Percentiles rank a stretch among this genome's conserved stretches.
Evolutionary conservation across 768 basidiomycete genomes (phyloP).

Genomic region (Calocera viscosa): DNA sequence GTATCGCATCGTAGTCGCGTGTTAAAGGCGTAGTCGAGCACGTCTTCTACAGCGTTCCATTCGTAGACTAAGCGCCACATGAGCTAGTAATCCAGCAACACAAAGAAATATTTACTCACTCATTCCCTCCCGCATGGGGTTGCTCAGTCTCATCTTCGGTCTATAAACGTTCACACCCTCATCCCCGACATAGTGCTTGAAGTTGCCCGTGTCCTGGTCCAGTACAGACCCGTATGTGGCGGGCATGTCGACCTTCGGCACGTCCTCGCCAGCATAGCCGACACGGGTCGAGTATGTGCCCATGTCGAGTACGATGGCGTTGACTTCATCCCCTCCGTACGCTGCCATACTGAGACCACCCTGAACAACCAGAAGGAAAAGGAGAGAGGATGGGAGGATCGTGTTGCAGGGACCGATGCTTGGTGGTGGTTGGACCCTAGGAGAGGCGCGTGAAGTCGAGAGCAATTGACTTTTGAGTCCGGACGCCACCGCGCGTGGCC

Average conservation of each 20-base stretch:
- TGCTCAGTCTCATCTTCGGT: slow-evolving; percentile 62
- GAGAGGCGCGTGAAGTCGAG: neutral
- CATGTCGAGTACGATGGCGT: slow-evolving; percentile 89
- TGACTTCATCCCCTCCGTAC: slow-evolving; percentile 68
- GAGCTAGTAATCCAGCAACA: neutral
- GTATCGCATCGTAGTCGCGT: slow-evolving; percentile 67
- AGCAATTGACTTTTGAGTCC: neutral
- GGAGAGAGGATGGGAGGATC: neutral
- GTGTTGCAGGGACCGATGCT: neutral
- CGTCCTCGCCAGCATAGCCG: slow-evolving; percentile 95
- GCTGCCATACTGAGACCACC: slow-evolving; percentile 1
- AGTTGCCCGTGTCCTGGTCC: slow-evolving; percentile 28
- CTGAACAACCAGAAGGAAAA: neutral
- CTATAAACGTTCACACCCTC: slow-evolving; percentile 23
- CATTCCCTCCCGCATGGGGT: slow-evolving; percentile 72
- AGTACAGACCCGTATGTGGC: slow-evolving; percentile 72
- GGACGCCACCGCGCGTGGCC: neutral
- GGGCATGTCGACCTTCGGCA: slow-evolving; percentile 83
- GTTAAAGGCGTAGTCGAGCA: slow-evolving; percentile 61
- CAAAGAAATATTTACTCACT: slow-evolving; percentile 37
- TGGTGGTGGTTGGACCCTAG: neutral
- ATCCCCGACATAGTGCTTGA: slow-evolving; percentile 22
- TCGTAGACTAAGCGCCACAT: slow-evolving; percentile 34
- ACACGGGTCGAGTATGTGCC: slow-evolving; percentile 81
- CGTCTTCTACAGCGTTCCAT: slow-evolving; percentile 57